These are phyloP conservation scores for Aspergillus panamensis DNA, from an alignment of 495 filamentous ascomycete species.

Conservation along the genomic window DNA sequence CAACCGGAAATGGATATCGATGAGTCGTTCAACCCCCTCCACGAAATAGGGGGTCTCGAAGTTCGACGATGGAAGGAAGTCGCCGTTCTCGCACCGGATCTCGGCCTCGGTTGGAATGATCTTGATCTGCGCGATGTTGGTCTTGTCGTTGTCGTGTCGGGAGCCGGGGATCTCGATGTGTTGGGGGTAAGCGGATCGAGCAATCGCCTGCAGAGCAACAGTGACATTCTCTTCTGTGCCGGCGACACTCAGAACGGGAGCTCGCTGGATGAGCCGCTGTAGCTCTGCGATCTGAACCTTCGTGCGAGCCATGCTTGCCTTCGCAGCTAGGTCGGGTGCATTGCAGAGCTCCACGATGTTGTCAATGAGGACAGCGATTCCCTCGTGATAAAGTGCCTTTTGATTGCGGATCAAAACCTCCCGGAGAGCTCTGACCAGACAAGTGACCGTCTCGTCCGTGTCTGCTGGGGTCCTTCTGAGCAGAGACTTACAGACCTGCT, in stretches of 20 bases:
- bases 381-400: constrained; percentile 2
- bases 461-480: not conserved
- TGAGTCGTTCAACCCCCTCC: not conserved
- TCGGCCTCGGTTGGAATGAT: constrained; percentile 7
- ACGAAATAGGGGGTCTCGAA: constrained; percentile 3
- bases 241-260: not conserved
- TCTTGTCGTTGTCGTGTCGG: constrained; percentile 4
- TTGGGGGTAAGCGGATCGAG: not conserved
- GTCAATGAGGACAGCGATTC: not conserved
- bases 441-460: not conserved
- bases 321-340: not conserved
- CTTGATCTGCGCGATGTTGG: not conserved
- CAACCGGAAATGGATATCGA: constrained; percentile 9
- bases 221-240: not conserved
- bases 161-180: not conserved
- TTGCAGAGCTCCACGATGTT: not conserved
- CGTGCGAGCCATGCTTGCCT: not conserved
- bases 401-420: constrained; percentile 1
- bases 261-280: not conserved
- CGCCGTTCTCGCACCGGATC: constrained; percentile 2
- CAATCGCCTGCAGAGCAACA: not conserved
- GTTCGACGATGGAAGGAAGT: constrained; percentile 1
- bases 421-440: not conserved
- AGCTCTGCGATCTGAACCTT: constrained; percentile 3
- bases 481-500: not conserved